Conservation (phyloP, 1,284 basidiomycete species). For the Jaminaea rosea region DNA sequence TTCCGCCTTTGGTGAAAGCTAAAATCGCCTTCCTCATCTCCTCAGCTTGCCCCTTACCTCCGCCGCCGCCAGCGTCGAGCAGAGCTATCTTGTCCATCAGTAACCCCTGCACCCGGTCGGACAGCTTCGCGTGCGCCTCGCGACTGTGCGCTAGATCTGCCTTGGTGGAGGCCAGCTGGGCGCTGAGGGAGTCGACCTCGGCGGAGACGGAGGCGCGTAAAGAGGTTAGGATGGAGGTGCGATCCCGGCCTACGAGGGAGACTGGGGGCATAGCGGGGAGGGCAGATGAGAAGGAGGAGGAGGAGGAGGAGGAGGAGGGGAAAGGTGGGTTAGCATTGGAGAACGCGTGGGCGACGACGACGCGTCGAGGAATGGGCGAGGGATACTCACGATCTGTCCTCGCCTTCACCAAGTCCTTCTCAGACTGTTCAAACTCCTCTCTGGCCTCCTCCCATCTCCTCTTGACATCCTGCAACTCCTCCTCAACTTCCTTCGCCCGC, state of each 20-base stretch:
- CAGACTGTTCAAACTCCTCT: slow-evolving; percentile 59
- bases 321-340: no score
- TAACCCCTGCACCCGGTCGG: slow-evolving; percentile 58
- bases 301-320: no score
- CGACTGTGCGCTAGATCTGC: slow-evolving; percentile 62
- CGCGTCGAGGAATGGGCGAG: no score
- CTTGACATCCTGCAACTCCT: not conserved
- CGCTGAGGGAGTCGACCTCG: slow-evolving; percentile 69
- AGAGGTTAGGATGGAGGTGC: slow-evolving; percentile 58
- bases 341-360: no score
- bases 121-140: slow-evolving; percentile 82
- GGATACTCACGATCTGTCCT: slow-evolving; percentile 57
- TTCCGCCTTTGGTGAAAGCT: slow-evolving; percentile 64
- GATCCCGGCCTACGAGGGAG: slow-evolving; percentile 50
- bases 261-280: no score
- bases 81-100: slow-evolving; percentile 83
- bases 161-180: slow-evolving; percentile 59
- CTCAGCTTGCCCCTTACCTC: slow-evolving; percentile 53
- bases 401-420: slow-evolving; percentile 56
- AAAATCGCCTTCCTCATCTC: slow-evolving; percentile 54
- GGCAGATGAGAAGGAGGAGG: no score
- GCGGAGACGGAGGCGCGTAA: slow-evolving; percentile 78
- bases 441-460: not conserved
- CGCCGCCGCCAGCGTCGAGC: slow-evolving; percentile 52
- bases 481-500: slow-evolving; percentile 59